These are phyloP conservation scores for Stenogyne calaminthoides DNA, from an alignment of 305 asterid genomes.

Conservation along the genomic window DNA sequence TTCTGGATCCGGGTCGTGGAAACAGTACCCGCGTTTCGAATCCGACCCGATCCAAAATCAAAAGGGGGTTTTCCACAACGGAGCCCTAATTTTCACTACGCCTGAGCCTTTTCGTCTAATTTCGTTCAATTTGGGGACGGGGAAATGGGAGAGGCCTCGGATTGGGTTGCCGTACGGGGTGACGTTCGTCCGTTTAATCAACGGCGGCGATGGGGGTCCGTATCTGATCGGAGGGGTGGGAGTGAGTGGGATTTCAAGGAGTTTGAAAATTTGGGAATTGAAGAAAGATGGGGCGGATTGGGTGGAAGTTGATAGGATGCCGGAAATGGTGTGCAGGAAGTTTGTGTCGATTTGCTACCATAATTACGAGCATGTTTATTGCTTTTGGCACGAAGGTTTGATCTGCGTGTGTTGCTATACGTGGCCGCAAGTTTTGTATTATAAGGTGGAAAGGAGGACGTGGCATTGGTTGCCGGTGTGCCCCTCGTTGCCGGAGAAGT, in stretches of 20 bases:
- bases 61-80: conserved; percentile 42
- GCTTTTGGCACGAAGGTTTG: conserved; percentile 78
- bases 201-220: conserved; percentile 41
- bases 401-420: conserved; percentile 70
- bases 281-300: conserved; percentile 41
- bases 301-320: conserved; percentile 57
- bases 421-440: conserved; percentile 79
- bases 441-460: conserved; percentile 51
- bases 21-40: conserved; percentile 12
- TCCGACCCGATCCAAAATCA: conserved; percentile 39
- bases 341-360: conserved; percentile 67
- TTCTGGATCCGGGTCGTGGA: conserved; percentile 23
- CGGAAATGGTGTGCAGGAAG: conserved; percentile 63
- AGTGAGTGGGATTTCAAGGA: conserved; percentile 59
- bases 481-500: conserved; percentile 69
- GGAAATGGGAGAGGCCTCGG: conserved; percentile 46
- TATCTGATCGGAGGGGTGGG: conserved; percentile 72
- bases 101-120: conserved; percentile 52
- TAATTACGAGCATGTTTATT: conserved; percentile 74
- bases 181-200: conserved; percentile 53
- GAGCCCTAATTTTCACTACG: conserved; percentile 48
- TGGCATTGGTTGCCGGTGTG: conserved; percentile 89
- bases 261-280: conserved; percentile 67
- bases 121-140: conserved; percentile 39
- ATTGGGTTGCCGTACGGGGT: conserved; percentile 39